Evolutionary conservation across 345 rosid species (phyloP).

Genomic region (Pistacia integerrima): DNA sequence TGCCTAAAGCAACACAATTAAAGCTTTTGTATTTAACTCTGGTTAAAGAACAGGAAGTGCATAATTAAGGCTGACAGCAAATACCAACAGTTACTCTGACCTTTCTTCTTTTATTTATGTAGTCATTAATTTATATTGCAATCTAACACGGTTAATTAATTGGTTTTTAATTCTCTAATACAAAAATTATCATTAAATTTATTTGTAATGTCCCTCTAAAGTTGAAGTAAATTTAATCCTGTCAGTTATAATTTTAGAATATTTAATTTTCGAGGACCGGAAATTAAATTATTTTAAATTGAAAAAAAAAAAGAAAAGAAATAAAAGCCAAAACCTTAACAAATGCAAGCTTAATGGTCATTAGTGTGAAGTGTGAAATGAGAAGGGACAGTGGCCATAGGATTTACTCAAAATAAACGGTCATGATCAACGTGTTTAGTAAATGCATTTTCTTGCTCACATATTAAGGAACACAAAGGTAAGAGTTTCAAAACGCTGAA

Average conservation of each 20-base stretch:
- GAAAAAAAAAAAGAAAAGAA: neutral
- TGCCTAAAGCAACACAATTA: neutral
- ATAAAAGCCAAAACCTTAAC: neutral
- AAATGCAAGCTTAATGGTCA: neutral
- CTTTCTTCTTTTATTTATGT: neutral
- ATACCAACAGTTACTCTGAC: constrained; percentile 8
- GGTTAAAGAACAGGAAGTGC: constrained; percentile 10
- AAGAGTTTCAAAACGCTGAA: constrained; percentile 6
- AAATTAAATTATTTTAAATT: too few relatives aligned
- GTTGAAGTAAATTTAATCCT: constrained; percentile 3
- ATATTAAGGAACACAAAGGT: constrained; percentile 24
- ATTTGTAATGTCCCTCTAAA: neutral
- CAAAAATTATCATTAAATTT: constrained; percentile 7
- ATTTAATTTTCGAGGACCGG: too few relatives aligned
- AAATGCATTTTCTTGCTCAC: constrained; percentile 15
- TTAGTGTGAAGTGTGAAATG: neutral
- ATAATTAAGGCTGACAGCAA: neutral
- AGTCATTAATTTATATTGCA: neutral
- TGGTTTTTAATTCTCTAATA: neutral
- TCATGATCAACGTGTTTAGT: constrained; percentile 15
- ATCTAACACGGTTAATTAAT: neutral
- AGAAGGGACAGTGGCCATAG: constrained; percentile 10
- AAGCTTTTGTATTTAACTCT: neutral
- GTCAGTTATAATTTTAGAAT: constrained; percentile 8
- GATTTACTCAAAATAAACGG: constrained; percentile 25